Percentiles rank a stretch among this genome's conserved stretches.
These are phyloP conservation scores for Nicotiana undulata DNA, from an alignment of 257 asterid genomes.

Conservation along the genomic window DNA sequence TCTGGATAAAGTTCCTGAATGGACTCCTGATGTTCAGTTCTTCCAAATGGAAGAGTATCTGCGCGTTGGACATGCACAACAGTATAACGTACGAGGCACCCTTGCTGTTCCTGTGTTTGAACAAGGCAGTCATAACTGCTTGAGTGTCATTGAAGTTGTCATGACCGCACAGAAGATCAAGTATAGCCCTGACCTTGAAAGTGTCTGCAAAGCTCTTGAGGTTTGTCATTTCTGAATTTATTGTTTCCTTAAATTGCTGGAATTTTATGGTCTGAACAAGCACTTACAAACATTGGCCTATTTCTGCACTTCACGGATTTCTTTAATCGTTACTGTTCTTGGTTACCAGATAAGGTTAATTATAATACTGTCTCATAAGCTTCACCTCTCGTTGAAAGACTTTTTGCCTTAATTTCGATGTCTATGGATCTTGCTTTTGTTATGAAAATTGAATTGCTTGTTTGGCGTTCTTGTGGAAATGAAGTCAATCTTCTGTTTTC, in stretches of 20 bases:
- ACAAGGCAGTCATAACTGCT: conserved; percentile 62
- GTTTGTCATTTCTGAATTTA: conserved; percentile 23
- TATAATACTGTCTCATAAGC: background rate
- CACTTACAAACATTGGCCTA: background rate
- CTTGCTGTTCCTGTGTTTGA: conserved; percentile 89
- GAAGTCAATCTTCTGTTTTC: background rate
- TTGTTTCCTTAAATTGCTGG: background rate
- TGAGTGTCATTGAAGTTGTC: conserved; percentile 89
- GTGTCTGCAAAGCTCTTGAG: conserved; percentile 90
- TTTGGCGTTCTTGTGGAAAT: background rate
- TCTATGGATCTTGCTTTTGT: background rate
- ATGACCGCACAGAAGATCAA: conserved; percentile 73
- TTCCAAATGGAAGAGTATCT: conserved; percentile 73
- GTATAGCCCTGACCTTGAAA: conserved; percentile 70
- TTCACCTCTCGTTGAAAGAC: background rate
- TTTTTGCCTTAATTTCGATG: background rate
- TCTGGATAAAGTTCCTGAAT: conserved; percentile 67
- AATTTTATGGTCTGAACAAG: background rate
- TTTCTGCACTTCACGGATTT: background rate
- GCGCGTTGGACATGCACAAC: conserved; percentile 66
- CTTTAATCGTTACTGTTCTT: background rate
- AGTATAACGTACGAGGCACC: conserved; percentile 71
- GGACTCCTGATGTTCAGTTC: conserved; percentile 91
- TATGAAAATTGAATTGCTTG: background rate
- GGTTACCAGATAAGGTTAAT: background rate